Percentiles rank a stretch among this genome's conserved stretches.
Evolutionary conservation across 164 flowering plant genomes (phyloP).

Genomic region (Euptelea pleiosperma): DNA sequence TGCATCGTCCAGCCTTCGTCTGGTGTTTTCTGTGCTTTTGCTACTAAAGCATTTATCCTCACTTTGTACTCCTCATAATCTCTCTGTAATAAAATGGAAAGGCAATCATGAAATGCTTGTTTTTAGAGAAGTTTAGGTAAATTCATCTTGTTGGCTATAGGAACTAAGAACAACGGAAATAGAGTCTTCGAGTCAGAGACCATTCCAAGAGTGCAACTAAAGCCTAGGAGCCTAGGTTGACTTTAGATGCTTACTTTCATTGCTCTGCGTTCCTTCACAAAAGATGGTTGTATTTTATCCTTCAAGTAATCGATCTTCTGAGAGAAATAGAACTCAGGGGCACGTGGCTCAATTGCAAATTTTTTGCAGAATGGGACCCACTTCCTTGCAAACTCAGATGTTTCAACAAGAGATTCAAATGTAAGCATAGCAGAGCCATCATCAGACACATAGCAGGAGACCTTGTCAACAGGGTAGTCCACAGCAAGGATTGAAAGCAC

Average conservation of each 20-base stretch:
- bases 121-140: too few relatives aligned
- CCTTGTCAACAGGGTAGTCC: conserved; percentile 89
- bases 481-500: conserved; percentile 90
- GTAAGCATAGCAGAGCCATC: conserved; percentile 95
- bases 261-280: conserved; percentile 91
- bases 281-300: conserved; percentile 90
- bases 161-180: background rate
- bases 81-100: conserved; percentile 46
- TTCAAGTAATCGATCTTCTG: conserved; percentile 92
- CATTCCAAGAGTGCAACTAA: too few relatives aligned
- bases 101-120: background rate
- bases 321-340: conserved; percentile 92
- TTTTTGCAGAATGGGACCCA: conserved; percentile 97
- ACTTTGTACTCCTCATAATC: conserved; percentile 92
- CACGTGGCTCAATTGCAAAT: conserved; percentile 79
- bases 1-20: conserved; percentile 89
- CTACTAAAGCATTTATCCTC: conserved; percentile 75
- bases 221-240: too few relatives aligned
- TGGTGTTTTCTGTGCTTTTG: conserved; percentile 88
- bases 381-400: conserved; percentile 83
- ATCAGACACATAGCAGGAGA: conserved; percentile 93
- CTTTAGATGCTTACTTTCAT: conserved; percentile 59
- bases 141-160: too few relatives aligned
- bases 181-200: too few relatives aligned
- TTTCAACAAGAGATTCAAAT: conserved; percentile 78